Evolutionary conservation across 2,329 filamentous ascomycete genomes (phyloP).

Genomic region (Plenodomus biglobosus): DNA sequence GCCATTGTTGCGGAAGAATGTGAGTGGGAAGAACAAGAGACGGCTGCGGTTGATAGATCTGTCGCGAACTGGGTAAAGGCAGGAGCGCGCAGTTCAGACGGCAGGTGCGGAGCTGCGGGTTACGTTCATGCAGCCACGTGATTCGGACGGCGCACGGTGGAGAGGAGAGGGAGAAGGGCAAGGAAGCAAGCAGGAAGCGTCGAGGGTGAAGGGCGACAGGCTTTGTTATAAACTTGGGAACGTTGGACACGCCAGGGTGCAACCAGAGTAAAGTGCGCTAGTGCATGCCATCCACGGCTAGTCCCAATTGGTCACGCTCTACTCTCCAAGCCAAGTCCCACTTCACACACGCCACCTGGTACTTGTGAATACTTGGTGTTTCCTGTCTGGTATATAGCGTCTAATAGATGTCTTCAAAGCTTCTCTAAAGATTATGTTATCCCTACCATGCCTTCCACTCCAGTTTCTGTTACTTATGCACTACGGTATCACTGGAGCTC

Average conservation of each 20-base stretch:
- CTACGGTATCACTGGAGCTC: too few species aligned
- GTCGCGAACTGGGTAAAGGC: conserved; percentile 11
- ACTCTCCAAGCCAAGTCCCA: neutral
- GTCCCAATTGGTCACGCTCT: neutral
- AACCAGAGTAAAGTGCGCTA: conserved; percentile 26
- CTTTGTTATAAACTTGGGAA: conserved; percentile 23
- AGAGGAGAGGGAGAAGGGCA: conserved; percentile 1
- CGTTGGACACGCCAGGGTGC: conserved; percentile 15
- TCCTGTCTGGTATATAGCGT: too few species aligned
- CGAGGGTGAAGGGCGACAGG: conserved; percentile 15
- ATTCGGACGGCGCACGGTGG: neutral
- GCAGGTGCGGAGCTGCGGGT: conserved; percentile 1
- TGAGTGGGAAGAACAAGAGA: conserved; percentile 8
- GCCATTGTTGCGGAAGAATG: conserved; percentile 25
- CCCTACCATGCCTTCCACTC: too few species aligned
- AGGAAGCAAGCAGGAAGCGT: conserved; percentile 2
- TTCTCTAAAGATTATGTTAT: too few species aligned
- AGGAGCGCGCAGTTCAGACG: neutral
- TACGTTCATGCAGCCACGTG: neutral
- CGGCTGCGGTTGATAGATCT: conserved; percentile 3
- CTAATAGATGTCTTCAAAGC: too few species aligned
- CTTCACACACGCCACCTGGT: neutral
- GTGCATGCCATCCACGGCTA: neutral
- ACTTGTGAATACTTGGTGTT: too few species aligned
- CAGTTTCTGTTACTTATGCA: too few species aligned